A percentile compares a stretch with the other conserved stretches of the same genome.
Conservation (phyloP, 1,139 yeast species). For the Zygoascus meyerae region DNA sequence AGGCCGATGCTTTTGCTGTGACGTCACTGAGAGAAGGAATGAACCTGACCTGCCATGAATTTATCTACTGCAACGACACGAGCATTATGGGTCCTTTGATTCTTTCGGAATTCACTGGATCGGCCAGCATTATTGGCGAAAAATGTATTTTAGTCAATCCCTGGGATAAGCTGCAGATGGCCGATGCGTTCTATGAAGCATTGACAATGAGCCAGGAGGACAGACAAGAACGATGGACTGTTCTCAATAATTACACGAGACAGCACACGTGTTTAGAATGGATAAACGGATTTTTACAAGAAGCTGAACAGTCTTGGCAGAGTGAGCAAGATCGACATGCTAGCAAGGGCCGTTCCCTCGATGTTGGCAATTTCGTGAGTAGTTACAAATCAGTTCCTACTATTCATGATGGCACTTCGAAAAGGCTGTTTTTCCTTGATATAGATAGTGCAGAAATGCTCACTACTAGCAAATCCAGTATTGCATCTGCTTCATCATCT, state of each 20-base stretch:
- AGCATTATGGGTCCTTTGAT: slow-evolving; percentile 75
- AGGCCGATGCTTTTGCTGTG: slow-evolving; percentile 83
- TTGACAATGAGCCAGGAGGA: slow-evolving; percentile 59
- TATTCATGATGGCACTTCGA: background rate
- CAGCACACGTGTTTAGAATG: slow-evolving; percentile 70
- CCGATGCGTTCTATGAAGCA: slow-evolving; percentile 55
- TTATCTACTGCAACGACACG: slow-evolving; percentile 61
- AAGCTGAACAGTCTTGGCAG: slow-evolving; percentile 59
- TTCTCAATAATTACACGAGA: slow-evolving; percentile 51
- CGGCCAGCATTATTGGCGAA: slow-evolving; percentile 61
- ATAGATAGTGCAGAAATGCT: slow-evolving; percentile 19
- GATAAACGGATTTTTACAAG: slow-evolving; percentile 55
- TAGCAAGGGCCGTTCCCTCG: slow-evolving; percentile 28
- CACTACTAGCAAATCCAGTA: background rate
- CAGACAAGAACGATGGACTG: slow-evolving; percentile 55
- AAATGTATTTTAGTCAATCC: slow-evolving; percentile 85
- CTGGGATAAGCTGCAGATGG: slow-evolving; percentile 70
- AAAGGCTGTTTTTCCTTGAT: slow-evolving; percentile 33
- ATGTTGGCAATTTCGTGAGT: slow-evolving; percentile 20
- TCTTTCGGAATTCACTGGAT: slow-evolving; percentile 90
- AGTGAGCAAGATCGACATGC: slow-evolving; percentile 43
- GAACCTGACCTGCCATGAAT: slow-evolving; percentile 94
- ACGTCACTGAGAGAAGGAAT: slow-evolving; percentile 94
- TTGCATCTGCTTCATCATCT: background rate
- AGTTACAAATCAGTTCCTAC: slow-evolving; percentile 16